Base-by-base conservation (phyloP, 1,139 yeast species). In the Protomyces pachydermus region DNA sequence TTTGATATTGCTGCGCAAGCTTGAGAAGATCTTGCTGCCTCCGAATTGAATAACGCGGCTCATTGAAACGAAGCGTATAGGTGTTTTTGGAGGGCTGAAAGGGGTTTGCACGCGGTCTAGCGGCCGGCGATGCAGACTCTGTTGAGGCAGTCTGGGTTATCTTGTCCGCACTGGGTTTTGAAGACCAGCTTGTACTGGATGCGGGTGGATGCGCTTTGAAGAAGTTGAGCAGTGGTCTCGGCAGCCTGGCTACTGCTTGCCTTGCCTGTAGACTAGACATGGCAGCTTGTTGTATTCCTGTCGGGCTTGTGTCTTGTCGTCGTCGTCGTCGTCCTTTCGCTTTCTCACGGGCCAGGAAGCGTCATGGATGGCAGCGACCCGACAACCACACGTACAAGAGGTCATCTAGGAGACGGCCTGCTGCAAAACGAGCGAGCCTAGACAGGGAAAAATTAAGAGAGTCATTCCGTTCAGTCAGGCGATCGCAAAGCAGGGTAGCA, bases 61-160 rank as follows among this genome's bases (percentile, higher is more conserved):
- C 64, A 34, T 60, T 54, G 58, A 25, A 48, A 35, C 46, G 42
- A 8, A 18, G 20, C 2, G 64, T 54, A 46, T 32, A 42, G 23
- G 55, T 54, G 35, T 60, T 60, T 39, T 54, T 60, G 18, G 58
- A 35, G 14, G 58, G 58, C 48, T 39, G 54, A 50, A 54, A 60
- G 1, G 58, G 64, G 58, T 54, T 60, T 32, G 32, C 45, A 5
- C 28, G 20, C 48, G 42, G 48, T 18, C 35, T 18, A 18, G 50
- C 52, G 56, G 32, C 25, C 10, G 16, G 20, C 46, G 23, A n/a
- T n/a, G 32, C 32, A 28, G 32, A 28, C 32, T n/a, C 14, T 3
- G 52, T n/a, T 91, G 97, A 71, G 87, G 91, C 76, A 93, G 84
- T 67, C 91, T 81, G 75, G 89, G 97, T 53, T 98, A 98, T 32